phyloP scores from a whole-genome alignment of 495 filamentous ascomycete genomes.

The Penicillium subrubescens region DNA sequence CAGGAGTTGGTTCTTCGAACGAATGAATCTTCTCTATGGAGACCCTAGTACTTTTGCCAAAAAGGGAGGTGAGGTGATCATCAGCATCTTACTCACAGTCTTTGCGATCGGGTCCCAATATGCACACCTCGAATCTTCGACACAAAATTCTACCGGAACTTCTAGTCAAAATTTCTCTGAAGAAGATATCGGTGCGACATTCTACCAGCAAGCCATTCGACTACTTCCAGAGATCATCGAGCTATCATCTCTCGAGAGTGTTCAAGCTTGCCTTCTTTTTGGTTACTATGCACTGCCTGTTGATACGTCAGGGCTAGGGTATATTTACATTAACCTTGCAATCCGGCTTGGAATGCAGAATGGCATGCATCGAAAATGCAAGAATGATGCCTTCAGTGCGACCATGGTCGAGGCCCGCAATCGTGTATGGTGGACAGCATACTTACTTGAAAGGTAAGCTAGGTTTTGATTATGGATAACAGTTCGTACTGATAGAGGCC shows the following conservation, averaged over 20 bases:
- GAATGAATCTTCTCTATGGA: background rate
- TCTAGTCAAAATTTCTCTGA: slow-evolving; percentile 16
- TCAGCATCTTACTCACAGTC: slow-evolving; percentile 37
- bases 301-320: slow-evolving; percentile 41
- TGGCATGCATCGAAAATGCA: slow-evolving; percentile 44
- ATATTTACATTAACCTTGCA: slow-evolving; percentile 40
- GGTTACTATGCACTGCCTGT: slow-evolving; percentile 40
- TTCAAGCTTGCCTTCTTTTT: slow-evolving; percentile 43
- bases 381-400: slow-evolving; percentile 24
- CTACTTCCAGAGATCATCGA: slow-evolving; percentile 46
- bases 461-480: background rate
- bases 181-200: slow-evolving; percentile 41
- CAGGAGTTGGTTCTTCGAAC: background rate
- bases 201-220: slow-evolving; percentile 41
- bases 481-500: background rate
- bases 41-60: slow-evolving; percentile 15
- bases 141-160: background rate
- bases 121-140: slow-evolving; percentile 37
- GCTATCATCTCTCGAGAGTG: slow-evolving; percentile 40
- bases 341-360: slow-evolving; percentile 45
- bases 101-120: slow-evolving; percentile 50
- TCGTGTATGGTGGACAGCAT: slow-evolving; percentile 45
- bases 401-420: slow-evolving; percentile 38
- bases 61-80: slow-evolving; percentile 31
- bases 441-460: slow-evolving; percentile 36